Percentiles rank a stretch among this genome's conserved stretches.
Evolutionary conservation across 2,329 filamentous ascomycete species (phyloP).

Genomic region (Paecilomyces niveus): DNA sequence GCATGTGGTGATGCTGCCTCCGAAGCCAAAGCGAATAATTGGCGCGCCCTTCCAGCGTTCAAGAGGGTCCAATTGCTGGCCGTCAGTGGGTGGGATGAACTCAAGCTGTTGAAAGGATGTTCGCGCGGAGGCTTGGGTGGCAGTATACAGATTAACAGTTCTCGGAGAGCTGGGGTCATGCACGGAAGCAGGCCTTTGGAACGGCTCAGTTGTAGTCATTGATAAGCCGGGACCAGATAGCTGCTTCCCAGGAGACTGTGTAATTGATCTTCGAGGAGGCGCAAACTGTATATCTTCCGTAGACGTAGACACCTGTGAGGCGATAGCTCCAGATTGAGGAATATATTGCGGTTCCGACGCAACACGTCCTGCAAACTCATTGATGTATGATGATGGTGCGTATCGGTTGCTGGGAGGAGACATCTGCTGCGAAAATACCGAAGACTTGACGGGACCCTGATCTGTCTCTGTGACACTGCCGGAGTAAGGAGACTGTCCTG

Average conservation of each 20-base stretch:
- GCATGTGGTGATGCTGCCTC: constrained; percentile 71
- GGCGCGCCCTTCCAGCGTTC: constrained; percentile 88
- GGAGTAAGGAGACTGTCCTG: constrained; percentile 5
- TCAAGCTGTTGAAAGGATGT: constrained; percentile 44
- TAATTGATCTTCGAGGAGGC: constrained; percentile 46
- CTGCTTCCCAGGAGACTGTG: constrained; percentile 53
- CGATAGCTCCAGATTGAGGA: constrained; percentile 8
- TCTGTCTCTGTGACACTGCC: constrained; percentile 2
- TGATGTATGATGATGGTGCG: constrained; percentile 24
- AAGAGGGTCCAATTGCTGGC: constrained; percentile 61
- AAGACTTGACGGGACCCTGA: constrained; percentile 2
- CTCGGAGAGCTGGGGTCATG: constrained; percentile 40
- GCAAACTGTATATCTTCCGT: constrained; percentile 21
- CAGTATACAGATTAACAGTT: constrained; percentile 27
- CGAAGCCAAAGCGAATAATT: constrained; percentile 80
- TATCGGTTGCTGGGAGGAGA: constrained; percentile 24
- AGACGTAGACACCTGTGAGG: constrained; percentile 16
- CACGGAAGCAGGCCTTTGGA: constrained; percentile 49
- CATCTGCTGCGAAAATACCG: constrained; percentile 11
- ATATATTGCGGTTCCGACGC: constrained; percentile 5
- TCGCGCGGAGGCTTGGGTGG: constrained; percentile 22
- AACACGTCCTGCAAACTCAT: constrained; percentile 22
- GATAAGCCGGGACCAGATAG: constrained; percentile 42
- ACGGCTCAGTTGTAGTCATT: constrained; percentile 36
- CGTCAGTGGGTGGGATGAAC: constrained; percentile 51